phyloP scores from a whole-genome alignment of 441 rosid genomes.

The Melastoma candidum region DNA sequence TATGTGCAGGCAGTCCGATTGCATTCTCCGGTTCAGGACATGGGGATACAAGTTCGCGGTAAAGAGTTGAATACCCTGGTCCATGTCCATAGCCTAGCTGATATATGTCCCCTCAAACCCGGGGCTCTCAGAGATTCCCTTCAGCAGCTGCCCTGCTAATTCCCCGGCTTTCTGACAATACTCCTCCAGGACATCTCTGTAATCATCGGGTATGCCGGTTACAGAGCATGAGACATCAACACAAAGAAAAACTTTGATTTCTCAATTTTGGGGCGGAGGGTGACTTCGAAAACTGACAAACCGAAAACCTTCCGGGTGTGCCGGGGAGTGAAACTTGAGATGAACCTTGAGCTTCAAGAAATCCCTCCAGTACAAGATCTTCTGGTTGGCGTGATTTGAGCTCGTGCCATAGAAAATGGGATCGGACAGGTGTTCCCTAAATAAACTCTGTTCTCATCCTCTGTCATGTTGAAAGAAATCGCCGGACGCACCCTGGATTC shows the following conservation, averaged over 20 bases:
- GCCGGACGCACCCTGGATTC: slow-evolving; percentile 11
- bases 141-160: slow-evolving; percentile 23
- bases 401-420: slow-evolving; percentile 32
- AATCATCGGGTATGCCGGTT: too few species aligned
- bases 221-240: too few species aligned
- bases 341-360: slow-evolving; percentile 31
- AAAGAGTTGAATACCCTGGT: slow-evolving; percentile 18
- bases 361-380: slow-evolving; percentile 34
- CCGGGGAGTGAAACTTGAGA: slow-evolving; percentile 32
- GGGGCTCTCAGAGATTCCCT: slow-evolving; percentile 29
- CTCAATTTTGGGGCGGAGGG: too few species aligned
- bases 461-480: slow-evolving; percentile 22
- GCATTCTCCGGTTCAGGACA: slow-evolving; percentile 39
- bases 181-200: slow-evolving; percentile 23
- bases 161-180: slow-evolving; percentile 22
- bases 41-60: slow-evolving; percentile 30
- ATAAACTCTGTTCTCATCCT: slow-evolving; percentile 22
- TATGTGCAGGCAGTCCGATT: slow-evolving; percentile 40
- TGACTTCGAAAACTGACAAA: background rate
- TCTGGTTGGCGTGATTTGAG: slow-evolving; percentile 23
- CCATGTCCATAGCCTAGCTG: slow-evolving; percentile 18
- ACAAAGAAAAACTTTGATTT: too few species aligned
- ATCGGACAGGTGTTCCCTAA: slow-evolving; percentile 26
- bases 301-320: slow-evolving; percentile 30
- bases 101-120: slow-evolving; percentile 25